A percentile compares a stretch with the other conserved stretches of the same genome.
Conservation (phyloP, 2,329 filamentous ascomycete genomes). For the Fusarium compactum region DNA sequence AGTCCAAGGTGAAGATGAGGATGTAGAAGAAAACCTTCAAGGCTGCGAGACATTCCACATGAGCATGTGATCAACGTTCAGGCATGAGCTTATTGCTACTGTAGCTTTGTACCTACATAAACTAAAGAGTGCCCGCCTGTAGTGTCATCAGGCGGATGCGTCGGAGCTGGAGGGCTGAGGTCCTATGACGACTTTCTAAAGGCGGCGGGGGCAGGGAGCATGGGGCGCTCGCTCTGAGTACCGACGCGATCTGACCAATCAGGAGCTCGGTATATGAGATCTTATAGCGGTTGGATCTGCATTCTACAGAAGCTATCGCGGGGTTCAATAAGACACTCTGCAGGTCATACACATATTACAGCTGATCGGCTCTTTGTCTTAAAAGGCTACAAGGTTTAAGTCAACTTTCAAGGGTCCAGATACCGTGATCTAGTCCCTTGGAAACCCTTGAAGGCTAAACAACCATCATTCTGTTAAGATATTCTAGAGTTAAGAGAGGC, state of each 20-base stretch:
- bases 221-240: slow-evolving; percentile 17
- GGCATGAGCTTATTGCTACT: slow-evolving; percentile 14
- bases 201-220: slow-evolving; percentile 4
- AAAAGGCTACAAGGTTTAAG: not conserved
- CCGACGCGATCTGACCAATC: slow-evolving; percentile 39
- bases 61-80: slow-evolving; percentile 43
- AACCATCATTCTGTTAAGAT: not conserved
- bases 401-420: not conserved
- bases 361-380: slow-evolving; percentile 9
- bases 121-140: not conserved
- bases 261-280: slow-evolving; percentile 25
- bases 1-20: slow-evolving; percentile 15
- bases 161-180: slow-evolving; percentile 30
- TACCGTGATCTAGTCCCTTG: not conserved
- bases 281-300: slow-evolving; percentile 20
- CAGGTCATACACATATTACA: slow-evolving; percentile 22
- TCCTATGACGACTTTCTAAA: slow-evolving; percentile 39
- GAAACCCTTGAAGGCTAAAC: not conserved
- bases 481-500: slow-evolving; percentile 9
- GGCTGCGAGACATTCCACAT: slow-evolving; percentile 40
- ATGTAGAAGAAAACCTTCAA: slow-evolving; percentile 18
- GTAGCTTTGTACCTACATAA: slow-evolving; percentile 6
- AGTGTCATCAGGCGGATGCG: slow-evolving; percentile 45
- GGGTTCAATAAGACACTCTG: not conserved
- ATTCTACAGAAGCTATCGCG: slow-evolving; percentile 21